phyloP scores from a whole-genome alignment of 169 alveolate genomes.

The Cryptosporidium viatorum region DNA sequence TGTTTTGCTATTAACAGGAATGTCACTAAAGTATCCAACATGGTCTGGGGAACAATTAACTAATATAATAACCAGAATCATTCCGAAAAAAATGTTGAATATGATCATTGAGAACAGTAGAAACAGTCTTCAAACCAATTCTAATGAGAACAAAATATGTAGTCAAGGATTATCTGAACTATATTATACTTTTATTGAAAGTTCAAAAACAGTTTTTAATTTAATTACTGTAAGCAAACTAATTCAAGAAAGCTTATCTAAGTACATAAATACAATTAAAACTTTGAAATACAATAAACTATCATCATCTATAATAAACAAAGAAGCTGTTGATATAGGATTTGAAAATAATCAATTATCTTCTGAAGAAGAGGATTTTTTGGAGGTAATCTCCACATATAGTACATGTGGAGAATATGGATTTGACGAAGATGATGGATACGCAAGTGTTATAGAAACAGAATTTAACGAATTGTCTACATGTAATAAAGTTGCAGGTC shows the following conservation, averaged over 20 bases:
- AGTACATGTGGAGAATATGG: slow-evolving; percentile 42
- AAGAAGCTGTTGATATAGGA: background rate
- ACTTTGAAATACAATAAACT: background rate
- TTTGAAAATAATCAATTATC: background rate
- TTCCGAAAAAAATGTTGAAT: slow-evolving; percentile 33
- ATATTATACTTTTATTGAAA: slow-evolving; percentile 19
- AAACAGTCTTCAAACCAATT: background rate
- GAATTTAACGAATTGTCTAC: background rate
- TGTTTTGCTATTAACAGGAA: slow-evolving; percentile 65
- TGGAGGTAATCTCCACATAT: background rate
- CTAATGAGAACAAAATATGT: background rate
- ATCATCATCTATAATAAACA: background rate
- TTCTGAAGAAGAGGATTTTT: background rate
- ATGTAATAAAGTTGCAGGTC: background rate
- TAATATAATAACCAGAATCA: slow-evolving; percentile 52
- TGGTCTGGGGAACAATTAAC: slow-evolving; percentile 72
- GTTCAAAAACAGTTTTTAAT: slow-evolving; percentile 12
- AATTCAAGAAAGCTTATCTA: slow-evolving; percentile 32
- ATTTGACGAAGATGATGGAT: slow-evolving; percentile 55
- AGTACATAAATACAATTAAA: background rate
- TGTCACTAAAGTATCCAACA: slow-evolving; percentile 73
- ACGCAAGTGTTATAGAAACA: slow-evolving; percentile 21
- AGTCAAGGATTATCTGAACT: slow-evolving; percentile 17
- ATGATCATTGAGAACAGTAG: background rate
- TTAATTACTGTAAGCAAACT: slow-evolving; percentile 46